A percentile compares a stretch with the other conserved stretches of the same genome.
phyloP scores from a whole-genome alignment of 805 yeast genomes.

The Candida schatavii region DNA sequence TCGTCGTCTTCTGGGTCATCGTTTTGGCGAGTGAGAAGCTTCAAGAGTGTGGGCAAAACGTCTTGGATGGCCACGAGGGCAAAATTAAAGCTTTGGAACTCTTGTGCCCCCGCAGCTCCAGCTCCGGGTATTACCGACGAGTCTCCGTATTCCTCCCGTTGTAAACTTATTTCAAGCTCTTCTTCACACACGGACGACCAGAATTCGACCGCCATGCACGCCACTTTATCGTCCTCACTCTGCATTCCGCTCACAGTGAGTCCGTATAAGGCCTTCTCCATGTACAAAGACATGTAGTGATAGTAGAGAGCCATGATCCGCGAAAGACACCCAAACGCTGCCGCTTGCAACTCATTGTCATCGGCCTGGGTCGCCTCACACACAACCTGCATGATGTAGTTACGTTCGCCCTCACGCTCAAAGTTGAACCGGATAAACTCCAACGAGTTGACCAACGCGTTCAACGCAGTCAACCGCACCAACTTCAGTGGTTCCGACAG shows the following conservation, averaged over 20 bases:
- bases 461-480: slow-evolving; percentile 87
- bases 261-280: slow-evolving; percentile 94
- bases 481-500: slow-evolving; percentile 66
- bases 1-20: slow-evolving; percentile 94
- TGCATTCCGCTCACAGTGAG: slow-evolving; percentile 91
- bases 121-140: slow-evolving; percentile 25
- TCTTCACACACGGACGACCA: slow-evolving; percentile 99
- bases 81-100: slow-evolving; percentile 66
- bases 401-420: slow-evolving; percentile 91
- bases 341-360: slow-evolving; percentile 79
- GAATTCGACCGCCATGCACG: slow-evolving; percentile 98
- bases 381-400: slow-evolving; percentile 96
- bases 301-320: slow-evolving; percentile 89
- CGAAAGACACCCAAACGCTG: slow-evolving; percentile 94
- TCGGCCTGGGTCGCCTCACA: slow-evolving; percentile 97
- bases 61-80: slow-evolving; percentile 81
- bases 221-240: slow-evolving; percentile 76
- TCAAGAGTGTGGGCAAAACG: slow-evolving; percentile 82
- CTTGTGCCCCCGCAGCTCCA: slow-evolving; percentile 34
- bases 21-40: slow-evolving; percentile 79
- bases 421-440: slow-evolving; percentile 87
- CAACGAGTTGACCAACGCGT: slow-evolving; percentile 86
- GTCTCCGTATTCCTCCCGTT: slow-evolving; percentile 59
- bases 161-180: slow-evolving; percentile 77
- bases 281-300: slow-evolving; percentile 84